These are phyloP conservation scores for Pseudogymnoascus sp. DNA, from an alignment of 2,329 filamentous ascomycete genomes.

Conservation along the genomic window DNA sequence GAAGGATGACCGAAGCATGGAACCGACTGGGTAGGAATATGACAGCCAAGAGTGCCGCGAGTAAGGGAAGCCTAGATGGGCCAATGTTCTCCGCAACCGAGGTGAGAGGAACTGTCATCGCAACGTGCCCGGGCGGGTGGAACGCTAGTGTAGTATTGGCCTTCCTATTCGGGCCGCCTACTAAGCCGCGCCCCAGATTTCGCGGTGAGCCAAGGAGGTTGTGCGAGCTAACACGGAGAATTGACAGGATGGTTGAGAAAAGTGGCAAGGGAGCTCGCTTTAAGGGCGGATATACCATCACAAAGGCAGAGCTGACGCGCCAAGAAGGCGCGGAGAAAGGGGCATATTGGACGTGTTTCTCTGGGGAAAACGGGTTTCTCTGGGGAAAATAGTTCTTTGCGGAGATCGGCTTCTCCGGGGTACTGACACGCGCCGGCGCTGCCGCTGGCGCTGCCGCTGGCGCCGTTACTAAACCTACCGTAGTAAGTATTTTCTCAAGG, in stretches of 20 bases:
- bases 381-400: not conserved
- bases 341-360: not conserved
- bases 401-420: not conserved
- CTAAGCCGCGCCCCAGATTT: slow-evolving; percentile 1
- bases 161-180: not conserved
- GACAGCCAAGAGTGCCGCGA: not conserved
- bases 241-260: not conserved
- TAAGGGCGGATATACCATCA: not conserved
- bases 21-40: not conserved
- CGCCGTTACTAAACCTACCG: not conserved
- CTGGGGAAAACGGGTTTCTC: not conserved
- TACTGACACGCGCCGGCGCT: not conserved
- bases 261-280: not conserved
- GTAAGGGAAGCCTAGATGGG: not conserved
- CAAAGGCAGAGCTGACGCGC: not conserved
- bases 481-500: not conserved
- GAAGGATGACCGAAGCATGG: not conserved
- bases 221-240: not conserved
- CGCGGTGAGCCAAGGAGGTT: not conserved
- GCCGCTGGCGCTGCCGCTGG: not conserved
- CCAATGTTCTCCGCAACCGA: not conserved
- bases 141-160: not conserved
- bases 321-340: not conserved
- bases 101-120: not conserved
- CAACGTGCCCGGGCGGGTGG: not conserved